A percentile compares a stretch with the other conserved stretches of the same genome.
These are phyloP conservation scores for Diplodia seriata DNA, from an alignment of 2,329 filamentous ascomycete species.

Conservation along the genomic window DNA sequence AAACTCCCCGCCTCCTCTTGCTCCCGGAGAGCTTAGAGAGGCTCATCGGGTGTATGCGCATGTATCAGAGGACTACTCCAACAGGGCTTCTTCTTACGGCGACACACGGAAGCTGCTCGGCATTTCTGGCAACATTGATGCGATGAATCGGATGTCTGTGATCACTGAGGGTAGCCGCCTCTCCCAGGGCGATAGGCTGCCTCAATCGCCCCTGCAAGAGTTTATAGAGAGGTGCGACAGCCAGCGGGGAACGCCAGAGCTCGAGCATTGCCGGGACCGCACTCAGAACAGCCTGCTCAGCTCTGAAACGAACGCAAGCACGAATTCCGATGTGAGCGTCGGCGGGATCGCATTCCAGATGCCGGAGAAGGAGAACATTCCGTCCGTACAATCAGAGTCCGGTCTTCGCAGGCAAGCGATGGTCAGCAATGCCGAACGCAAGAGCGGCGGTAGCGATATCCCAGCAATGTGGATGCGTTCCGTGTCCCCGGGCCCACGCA, in stretches of 20 bases:
- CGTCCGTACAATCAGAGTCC: background rate
- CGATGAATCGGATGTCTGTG: constrained; percentile 4
- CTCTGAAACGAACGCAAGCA: background rate
- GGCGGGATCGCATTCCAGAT: background rate
- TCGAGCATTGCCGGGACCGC: background rate
- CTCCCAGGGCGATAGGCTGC: background rate
- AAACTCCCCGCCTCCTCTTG: constrained; percentile 38
- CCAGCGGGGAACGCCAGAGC: constrained; percentile 11
- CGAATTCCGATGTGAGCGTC: background rate
- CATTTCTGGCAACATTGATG: constrained; percentile 15
- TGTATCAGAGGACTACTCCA: constrained; percentile 9
- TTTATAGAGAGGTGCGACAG: constrained; percentile 7
- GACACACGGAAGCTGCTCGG: constrained; percentile 29
- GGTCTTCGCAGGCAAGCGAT: constrained; percentile 8
- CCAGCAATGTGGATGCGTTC: constrained; percentile 25
- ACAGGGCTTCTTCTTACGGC: constrained; percentile 26
- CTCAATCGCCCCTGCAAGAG: constrained; percentile 13
- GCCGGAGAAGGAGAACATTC: background rate
- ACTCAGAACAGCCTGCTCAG: background rate
- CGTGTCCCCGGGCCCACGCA: constrained; percentile 27
- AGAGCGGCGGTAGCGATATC: background rate
- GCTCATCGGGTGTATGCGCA: constrained; percentile 32
- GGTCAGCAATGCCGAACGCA: background rate
- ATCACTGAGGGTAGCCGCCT: background rate
- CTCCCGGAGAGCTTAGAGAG: constrained; percentile 40